phyloP scores from a whole-genome alignment of 2,329 filamentous ascomycete species.

The Thelonectria blattea region DNA sequence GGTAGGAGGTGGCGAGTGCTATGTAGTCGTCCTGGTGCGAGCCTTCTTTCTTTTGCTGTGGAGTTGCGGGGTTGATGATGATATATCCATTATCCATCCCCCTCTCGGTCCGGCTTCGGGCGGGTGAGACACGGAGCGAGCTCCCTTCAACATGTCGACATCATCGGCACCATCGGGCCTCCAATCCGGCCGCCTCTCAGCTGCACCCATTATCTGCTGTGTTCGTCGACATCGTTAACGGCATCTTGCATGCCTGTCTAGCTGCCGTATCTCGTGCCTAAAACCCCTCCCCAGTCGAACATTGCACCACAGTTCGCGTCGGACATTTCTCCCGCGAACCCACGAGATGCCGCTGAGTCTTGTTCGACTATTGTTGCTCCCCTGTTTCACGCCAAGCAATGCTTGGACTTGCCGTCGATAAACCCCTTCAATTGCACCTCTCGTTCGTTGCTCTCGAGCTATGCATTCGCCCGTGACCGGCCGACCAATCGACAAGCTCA shows the following conservation, averaged over 20 bases:
- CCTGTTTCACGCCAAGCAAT: too few species aligned
- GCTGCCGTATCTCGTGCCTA: constrained; percentile 7
- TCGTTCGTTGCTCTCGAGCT: too few species aligned
- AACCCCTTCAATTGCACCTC: too few species aligned
- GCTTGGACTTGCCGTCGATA: too few species aligned
- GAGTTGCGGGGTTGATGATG: constrained; percentile 11
- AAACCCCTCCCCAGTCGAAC: too few species aligned
- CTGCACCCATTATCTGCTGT: neutral
- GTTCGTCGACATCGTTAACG: neutral
- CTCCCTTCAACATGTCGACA: neutral
- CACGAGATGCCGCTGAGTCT: neutral
- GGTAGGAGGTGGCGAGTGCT: too few species aligned
- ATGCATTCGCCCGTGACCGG: too few species aligned
- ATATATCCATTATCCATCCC: neutral
- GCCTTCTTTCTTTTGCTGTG: neutral
- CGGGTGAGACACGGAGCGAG: constrained; percentile 16
- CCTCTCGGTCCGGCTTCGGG: constrained; percentile 14
- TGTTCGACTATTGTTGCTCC: too few species aligned
- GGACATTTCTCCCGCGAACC: neutral
- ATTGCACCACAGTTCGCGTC: constrained; percentile 1
- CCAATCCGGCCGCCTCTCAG: constrained; percentile 22
- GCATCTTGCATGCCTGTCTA: constrained; percentile 10
- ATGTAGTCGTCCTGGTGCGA: too few species aligned
- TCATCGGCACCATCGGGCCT: constrained; percentile 32
- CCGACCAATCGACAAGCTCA: neutral